phyloP scores from a whole-genome alignment of 2,329 filamentous ascomycete genomes.

The Sclerotinia sclerotiorum region DNA sequence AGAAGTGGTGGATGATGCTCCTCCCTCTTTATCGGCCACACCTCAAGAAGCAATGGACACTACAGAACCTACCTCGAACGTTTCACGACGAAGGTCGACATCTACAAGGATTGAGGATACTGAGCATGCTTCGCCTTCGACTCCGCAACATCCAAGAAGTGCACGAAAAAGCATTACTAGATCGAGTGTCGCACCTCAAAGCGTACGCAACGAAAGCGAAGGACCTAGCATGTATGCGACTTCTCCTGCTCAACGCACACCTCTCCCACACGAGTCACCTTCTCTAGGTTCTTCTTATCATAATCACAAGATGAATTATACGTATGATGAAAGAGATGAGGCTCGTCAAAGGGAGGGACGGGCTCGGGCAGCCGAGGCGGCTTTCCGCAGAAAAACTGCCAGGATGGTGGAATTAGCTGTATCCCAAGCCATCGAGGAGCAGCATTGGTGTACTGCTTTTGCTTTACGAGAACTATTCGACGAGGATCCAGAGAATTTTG shows the following conservation, averaged over 20 bases:
- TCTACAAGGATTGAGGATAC: slow-evolving; percentile 28
- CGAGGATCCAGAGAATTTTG: slow-evolving; percentile 52
- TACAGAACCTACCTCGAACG: slow-evolving; percentile 31
- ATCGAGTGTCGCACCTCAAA: slow-evolving; percentile 23
- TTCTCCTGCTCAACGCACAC: slow-evolving; percentile 15
- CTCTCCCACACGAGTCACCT: slow-evolving; percentile 19
- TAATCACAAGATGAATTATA: slow-evolving; percentile 18
- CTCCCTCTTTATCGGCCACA: slow-evolving; percentile 31
- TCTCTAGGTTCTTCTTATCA: slow-evolving; percentile 18
- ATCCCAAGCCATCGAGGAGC: slow-evolving; percentile 55
- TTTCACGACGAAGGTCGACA: slow-evolving; percentile 26
- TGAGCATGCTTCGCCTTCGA: slow-evolving; percentile 15
- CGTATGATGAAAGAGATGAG: slow-evolving; percentile 18
- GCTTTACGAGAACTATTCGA: slow-evolving; percentile 61
- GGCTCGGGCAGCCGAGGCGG: slow-evolving; percentile 27
- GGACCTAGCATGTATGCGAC: slow-evolving; percentile 14
- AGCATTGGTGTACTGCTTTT: slow-evolving; percentile 62
- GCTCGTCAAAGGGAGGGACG: slow-evolving; percentile 27
- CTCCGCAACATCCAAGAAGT: slow-evolving; percentile 27
- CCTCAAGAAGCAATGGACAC: slow-evolving; percentile 32
- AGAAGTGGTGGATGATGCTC: slow-evolving; percentile 35
- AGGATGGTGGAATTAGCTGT: slow-evolving; percentile 58
- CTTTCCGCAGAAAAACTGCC: slow-evolving; percentile 43
- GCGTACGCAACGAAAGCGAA: slow-evolving; percentile 20
- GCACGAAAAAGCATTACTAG: slow-evolving; percentile 28